A percentile compares a stretch with the other conserved stretches of the same genome.
Conservation (phyloP, 805 yeast genomes). For the Candida palmyrensis region DNA sequence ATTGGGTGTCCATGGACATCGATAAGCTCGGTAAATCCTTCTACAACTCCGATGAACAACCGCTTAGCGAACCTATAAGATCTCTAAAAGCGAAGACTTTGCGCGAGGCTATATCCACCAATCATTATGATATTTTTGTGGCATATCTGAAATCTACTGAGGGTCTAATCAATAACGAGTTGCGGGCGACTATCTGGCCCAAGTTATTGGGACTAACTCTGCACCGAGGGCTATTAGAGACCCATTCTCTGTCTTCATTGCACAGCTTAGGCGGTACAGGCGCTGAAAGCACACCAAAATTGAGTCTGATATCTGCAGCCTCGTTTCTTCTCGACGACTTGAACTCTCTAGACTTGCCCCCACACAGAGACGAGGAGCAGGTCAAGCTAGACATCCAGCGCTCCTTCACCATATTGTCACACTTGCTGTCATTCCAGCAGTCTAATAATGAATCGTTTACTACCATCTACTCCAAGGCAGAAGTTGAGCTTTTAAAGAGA, state of each 20-base stretch:
- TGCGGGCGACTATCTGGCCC: conserved; percentile 50
- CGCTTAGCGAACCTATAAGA: conserved; percentile 34
- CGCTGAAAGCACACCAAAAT: background rate
- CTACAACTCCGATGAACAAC: conserved; percentile 35
- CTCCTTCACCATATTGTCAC: conserved; percentile 47
- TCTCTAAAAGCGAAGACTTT: conserved; percentile 33
- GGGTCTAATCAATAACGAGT: conserved; percentile 40
- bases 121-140: conserved; percentile 20
- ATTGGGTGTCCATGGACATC: conserved; percentile 50
- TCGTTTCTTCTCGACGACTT: conserved; percentile 16
- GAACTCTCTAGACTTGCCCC: conserved; percentile 25
- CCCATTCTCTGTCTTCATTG: background rate
- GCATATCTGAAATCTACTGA: conserved; percentile 39
- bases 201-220: conserved; percentile 31
- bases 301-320: conserved; percentile 1
- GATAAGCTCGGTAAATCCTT: conserved; percentile 42
- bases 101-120: conserved; percentile 27
- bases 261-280: background rate
- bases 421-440: conserved; percentile 16
- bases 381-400: conserved; percentile 74
- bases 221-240: background rate
- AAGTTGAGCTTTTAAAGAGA: conserved; percentile 30
- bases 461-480: conserved; percentile 26
- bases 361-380: conserved; percentile 74
- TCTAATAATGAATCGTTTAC: conserved; percentile 21